A percentile compares a stretch with the other conserved stretches of the same genome.
Evolutionary conservation across 352 stramenopile genomes (phyloP).

Genomic region (Thalassiosira hispida): DNA sequence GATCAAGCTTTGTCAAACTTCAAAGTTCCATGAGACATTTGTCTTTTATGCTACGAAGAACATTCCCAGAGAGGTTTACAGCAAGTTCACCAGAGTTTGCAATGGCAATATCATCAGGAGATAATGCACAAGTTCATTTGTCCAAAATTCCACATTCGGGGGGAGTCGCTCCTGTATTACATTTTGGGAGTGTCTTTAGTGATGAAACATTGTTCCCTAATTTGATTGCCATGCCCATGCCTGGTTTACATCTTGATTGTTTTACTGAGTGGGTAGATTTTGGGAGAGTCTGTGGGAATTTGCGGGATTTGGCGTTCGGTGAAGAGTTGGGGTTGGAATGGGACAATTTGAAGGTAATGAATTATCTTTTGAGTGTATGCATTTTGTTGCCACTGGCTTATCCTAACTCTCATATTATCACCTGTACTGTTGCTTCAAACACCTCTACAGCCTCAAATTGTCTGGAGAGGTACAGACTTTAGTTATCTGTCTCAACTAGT

Average conservation of each 20-base stretch:
- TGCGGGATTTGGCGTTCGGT: not conserved
- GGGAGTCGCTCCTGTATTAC: constrained; percentile 8
- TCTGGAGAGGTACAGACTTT: constrained; percentile 39
- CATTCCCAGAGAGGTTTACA: constrained; percentile 11
- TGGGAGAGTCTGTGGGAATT: too few relatives aligned
- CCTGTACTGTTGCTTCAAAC: too few relatives aligned
- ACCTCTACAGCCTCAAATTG: constrained; percentile 14
- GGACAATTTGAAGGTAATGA: not conserved
- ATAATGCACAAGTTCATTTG: constrained; percentile 10
- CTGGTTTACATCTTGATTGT: constrained; percentile 20
- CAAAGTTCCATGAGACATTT: not conserved
- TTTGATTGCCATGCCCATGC: constrained; percentile 31
- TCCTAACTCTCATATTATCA: too few relatives aligned
- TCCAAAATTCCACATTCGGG: not conserved
- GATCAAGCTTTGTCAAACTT: not conserved
- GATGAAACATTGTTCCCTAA: constrained; percentile 5
- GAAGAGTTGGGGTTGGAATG: constrained; percentile 2
- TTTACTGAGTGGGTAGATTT: constrained; percentile 6
- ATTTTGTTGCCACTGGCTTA: not conserved
- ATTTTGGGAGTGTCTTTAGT: constrained; percentile 21
- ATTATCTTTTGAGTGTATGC: constrained; percentile 11
- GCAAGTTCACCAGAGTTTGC: constrained; percentile 1
- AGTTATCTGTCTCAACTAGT: not conserved
- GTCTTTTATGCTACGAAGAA: not conserved
- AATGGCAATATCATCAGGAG: constrained; percentile 23